Conservation (phyloP, 768 basidiomycete genomes). For the Boletus reticulatus region DNA sequence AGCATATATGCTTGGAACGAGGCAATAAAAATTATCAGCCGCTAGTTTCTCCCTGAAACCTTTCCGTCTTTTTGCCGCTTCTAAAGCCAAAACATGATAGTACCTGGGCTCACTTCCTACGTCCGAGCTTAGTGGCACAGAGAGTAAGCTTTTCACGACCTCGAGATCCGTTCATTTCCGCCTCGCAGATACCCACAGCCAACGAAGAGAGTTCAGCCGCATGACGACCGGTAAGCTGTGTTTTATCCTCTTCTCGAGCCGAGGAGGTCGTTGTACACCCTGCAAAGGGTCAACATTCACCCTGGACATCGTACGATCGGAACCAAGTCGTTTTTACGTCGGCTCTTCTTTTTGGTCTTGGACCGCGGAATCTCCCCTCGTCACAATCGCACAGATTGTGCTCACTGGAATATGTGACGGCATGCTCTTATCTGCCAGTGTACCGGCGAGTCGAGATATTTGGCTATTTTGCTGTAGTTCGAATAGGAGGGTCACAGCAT, state of each 20-base stretch:
- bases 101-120: not conserved
- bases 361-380: not conserved
- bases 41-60: no score
- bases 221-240: not conserved
- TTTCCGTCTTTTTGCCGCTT: no score
- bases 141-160: not conserved
- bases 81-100: no score
- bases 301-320: not conserved
- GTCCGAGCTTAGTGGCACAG: no score
- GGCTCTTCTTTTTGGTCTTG: not conserved
- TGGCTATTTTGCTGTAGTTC: not conserved
- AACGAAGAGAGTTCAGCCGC: not conserved
- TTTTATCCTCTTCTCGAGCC: not conserved
- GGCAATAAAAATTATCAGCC: no score
- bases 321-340: not conserved
- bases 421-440: not conserved
- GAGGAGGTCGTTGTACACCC: not conserved
- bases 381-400: not conserved
- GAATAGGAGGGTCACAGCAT: no score
- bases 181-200: not conserved
- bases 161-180: not conserved
- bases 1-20: no score
- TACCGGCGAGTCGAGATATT: not conserved
- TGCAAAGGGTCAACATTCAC: not conserved
- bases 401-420: not conserved